Evolutionary conservation across 176 grass and related monocot genomes (phyloP).

Genomic region (Cenchrus americanus): DNA sequence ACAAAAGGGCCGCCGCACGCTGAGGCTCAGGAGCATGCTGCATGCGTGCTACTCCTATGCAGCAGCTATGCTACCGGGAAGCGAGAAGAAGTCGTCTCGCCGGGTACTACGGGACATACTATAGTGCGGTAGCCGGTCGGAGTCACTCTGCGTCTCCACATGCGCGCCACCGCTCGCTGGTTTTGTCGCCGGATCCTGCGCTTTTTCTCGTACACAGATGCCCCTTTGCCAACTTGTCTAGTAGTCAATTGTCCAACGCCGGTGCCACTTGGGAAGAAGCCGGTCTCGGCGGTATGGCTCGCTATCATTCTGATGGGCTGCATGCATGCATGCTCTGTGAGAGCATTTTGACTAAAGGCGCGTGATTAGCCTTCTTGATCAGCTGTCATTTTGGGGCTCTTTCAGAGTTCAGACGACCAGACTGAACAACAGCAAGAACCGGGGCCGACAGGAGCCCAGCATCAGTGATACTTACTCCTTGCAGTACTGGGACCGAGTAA

Average conservation of each 20-base stretch:
- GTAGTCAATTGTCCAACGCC: too few relatives aligned
- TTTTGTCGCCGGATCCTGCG: conserved; percentile 39
- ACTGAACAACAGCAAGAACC: neutral
- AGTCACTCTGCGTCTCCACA: conserved; percentile 29
- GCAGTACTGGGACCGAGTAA: neutral
- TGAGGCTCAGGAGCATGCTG: neutral
- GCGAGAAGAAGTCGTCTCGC: neutral
- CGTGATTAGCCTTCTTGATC: neutral
- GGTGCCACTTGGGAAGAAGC: too few relatives aligned
- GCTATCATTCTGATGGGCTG: neutral
- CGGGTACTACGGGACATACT: neutral
- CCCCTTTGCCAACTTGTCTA: neutral
- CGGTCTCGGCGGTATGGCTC: neutral
- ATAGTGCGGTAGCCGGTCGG: neutral
- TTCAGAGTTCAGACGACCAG: neutral
- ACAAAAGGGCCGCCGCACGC: conserved; percentile 14
- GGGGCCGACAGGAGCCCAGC: neutral
- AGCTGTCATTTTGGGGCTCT: neutral
- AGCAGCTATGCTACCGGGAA: neutral
- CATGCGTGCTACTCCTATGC: neutral
- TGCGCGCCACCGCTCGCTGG: neutral
- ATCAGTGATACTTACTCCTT: neutral
- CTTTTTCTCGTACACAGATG: neutral
- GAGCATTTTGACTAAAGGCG: neutral
- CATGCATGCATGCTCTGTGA: neutral